These are phyloP conservation scores for Zygosaccharomyces siamensis DNA, from an alignment of 805 yeast genomes.

Conservation along the genomic window DNA sequence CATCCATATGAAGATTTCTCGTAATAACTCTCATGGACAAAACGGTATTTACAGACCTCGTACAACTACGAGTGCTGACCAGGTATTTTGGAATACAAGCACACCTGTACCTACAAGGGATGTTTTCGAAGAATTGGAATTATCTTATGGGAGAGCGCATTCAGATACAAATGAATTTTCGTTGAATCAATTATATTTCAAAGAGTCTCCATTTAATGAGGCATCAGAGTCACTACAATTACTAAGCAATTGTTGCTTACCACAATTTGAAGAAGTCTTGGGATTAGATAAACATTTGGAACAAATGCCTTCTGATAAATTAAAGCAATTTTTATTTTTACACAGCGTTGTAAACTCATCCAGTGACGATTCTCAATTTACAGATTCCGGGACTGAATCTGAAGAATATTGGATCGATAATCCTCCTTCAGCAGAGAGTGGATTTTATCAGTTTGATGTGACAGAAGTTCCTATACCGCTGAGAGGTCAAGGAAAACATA, in stretches of 20 bases:
- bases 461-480: constrained; percentile 9
- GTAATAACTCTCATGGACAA: neutral
- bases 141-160: neutral
- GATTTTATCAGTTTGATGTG: constrained; percentile 7
- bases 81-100: neutral
- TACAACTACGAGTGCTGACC: neutral
- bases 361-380: constrained; percentile 13
- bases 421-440: constrained; percentile 1
- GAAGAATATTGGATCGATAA: neutral
- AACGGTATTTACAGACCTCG: neutral
- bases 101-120: neutral
- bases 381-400: constrained; percentile 4
- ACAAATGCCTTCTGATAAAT: constrained; percentile 8
- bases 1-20: neutral
- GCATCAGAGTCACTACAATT: neutral
- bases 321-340: constrained; percentile 12
- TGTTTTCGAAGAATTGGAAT: neutral
- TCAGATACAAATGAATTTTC: neutral
- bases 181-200: neutral
- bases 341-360: constrained; percentile 12
- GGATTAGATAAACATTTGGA: constrained; percentile 4
- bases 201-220: neutral
- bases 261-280: constrained; percentile 9
- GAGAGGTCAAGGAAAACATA: neutral
- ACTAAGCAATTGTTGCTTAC: neutral